Evolutionary conservation across 2,329 filamentous ascomycete species (phyloP).

Genomic region (Periconia digitata): DNA sequence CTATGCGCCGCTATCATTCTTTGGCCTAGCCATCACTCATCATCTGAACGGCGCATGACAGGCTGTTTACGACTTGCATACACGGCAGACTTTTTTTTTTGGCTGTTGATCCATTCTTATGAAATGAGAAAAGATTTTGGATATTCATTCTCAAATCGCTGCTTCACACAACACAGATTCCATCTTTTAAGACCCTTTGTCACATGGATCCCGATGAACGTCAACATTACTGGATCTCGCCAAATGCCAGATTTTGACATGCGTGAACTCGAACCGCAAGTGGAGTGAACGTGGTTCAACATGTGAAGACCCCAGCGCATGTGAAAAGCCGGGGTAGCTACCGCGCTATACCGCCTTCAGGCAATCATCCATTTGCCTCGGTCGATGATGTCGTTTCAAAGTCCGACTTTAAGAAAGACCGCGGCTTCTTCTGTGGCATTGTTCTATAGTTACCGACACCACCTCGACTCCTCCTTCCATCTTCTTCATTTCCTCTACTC

Average conservation of each 20-base stretch:
- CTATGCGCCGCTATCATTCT: neutral
- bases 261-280: too few relatives aligned
- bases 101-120: too few relatives aligned
- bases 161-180: too few relatives aligned
- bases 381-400: slow-evolving; percentile 13
- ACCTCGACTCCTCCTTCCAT: neutral
- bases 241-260: too few relatives aligned
- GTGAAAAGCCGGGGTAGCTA: slow-evolving; percentile 20
- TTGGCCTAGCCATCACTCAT: neutral
- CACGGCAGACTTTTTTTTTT: too few relatives aligned
- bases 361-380: slow-evolving; percentile 17
- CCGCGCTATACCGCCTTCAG: slow-evolving; percentile 11
- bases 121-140: too few relatives aligned
- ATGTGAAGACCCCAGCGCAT: slow-evolving; percentile 19
- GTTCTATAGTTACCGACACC: neutral
- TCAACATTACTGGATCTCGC: too few relatives aligned
- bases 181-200: too few relatives aligned
- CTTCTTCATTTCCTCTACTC: slow-evolving; percentile 4
- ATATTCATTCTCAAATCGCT: too few relatives aligned
- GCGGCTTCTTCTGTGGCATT: slow-evolving; percentile 1
- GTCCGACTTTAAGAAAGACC: slow-evolving; percentile 12
- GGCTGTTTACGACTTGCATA: neutral
- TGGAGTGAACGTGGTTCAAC: too few relatives aligned
- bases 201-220: too few relatives aligned
- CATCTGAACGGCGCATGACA: neutral